Conservation (phyloP, 306 rosid genomes). For the Cyclanthera cordifolia region DNA sequence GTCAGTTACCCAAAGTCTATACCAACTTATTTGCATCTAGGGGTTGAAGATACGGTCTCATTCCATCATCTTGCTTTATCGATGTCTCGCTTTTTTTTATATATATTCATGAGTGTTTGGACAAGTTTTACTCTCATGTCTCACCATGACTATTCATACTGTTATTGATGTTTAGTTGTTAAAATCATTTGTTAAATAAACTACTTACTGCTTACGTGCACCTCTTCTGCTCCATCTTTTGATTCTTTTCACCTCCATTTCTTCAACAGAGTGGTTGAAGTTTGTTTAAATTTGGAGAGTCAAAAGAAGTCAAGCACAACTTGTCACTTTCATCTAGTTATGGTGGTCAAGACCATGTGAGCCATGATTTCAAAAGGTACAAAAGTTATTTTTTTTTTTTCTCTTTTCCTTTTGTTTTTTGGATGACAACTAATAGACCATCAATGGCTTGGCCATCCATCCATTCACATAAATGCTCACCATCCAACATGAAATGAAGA, state of each 20-base stretch:
- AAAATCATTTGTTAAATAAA: conserved; percentile 5
- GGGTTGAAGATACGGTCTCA: too few relatives aligned
- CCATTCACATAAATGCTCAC: neutral
- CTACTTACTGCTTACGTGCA: neutral
- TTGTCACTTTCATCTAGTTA: conserved; percentile 9
- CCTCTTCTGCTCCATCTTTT: conserved; percentile 8
- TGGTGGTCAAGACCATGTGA: conserved; percentile 16
- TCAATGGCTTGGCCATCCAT: neutral
- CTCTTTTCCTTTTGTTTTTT: neutral
- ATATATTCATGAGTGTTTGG: too few relatives aligned
- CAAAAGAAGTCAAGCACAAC: conserved; percentile 12
- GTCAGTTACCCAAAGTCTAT: too few relatives aligned
- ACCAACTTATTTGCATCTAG: too few relatives aligned
- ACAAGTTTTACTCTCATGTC: too few relatives aligned
- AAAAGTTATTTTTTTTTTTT: neutral
- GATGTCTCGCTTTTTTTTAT: too few relatives aligned
- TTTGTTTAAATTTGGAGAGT: conserved; percentile 8
- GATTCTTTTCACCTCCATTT: neutral
- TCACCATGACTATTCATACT: too few relatives aligned
- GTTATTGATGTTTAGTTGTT: neutral
- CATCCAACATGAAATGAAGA: conserved; percentile 4
- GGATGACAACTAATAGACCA: conserved; percentile 11
- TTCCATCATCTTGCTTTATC: too few relatives aligned
- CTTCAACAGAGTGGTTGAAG: conserved; percentile 14
- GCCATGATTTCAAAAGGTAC: conserved; percentile 16